Evolutionary conservation across 352 stramenopile genomes (phyloP), one percentile per base, ranked within the genome.

Genomic region (Globisporangium barbulae): DNA sequence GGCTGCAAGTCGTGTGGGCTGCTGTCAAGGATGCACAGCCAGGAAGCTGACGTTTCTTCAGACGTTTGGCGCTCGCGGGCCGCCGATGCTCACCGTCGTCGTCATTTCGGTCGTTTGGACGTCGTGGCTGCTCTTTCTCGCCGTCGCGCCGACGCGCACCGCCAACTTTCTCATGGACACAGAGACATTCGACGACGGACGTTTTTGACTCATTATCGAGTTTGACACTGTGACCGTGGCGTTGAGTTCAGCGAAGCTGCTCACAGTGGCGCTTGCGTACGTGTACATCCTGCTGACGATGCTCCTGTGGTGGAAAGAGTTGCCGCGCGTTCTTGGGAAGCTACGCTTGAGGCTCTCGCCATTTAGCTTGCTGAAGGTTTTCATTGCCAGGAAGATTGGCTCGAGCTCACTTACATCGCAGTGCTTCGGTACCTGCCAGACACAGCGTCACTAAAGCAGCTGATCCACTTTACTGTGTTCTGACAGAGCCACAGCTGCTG

Each of bases 131-230:
- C 68, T 81, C 5, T 30, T 72, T 0, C 50, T 80, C 15, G 66
- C 55, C 1, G 7, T 74, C 21, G 67, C 64, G 21, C 75, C 70
- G 4, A 81, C 75, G 44, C 48, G 44, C 33, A 70, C 66, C 0
- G 72, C 68, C 10, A 83, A 80, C 47, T 70, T 54, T 22, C 61
- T 83, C 42, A 76, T 83, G 72, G 56, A 69, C 52, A 80, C 71
- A 0, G 61, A 53, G 2, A 62, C 67, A 5, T 79, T 66, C 12
- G 68, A 83, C 39, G 53, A 83, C 22, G 72, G 72, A 1, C 44
- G 64, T 15, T 81, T 83, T 33, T 81, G 75, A 68, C 64, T 80
- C 30, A 74, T 76, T 30, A 21, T 69, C 6, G 66, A 79, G 3
- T 41, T 69, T 22, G 15, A 61, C 2, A 57, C 50, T 0, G 50